These are phyloP conservation scores for Saussurea involucrata DNA, from an alignment of 129 eudicot species.

Conservation along the genomic window DNA sequence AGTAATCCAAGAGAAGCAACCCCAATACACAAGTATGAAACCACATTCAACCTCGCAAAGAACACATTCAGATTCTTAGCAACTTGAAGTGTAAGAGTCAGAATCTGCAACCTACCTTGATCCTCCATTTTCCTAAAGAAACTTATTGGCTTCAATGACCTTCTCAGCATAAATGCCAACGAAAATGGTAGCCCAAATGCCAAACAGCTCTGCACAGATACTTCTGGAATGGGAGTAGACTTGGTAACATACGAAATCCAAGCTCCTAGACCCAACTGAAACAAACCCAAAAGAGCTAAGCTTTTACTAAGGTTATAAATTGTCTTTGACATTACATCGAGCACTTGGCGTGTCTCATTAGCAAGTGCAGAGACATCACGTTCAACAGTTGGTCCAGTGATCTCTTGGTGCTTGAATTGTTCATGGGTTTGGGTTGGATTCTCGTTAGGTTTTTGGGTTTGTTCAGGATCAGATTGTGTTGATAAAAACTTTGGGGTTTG, in stretches of 20 bases:
- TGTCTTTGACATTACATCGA: constrained; percentile 55
- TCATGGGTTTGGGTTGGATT: constrained; percentile 35
- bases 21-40: constrained; percentile 60
- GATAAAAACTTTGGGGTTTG: constrained; percentile 40
- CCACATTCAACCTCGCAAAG: constrained; percentile 58
- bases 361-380: constrained; percentile 70
- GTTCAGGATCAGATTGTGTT: constrained; percentile 33
- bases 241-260: constrained; percentile 51
- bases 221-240: constrained; percentile 38
- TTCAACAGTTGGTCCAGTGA: constrained; percentile 85
- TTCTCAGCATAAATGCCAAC: constrained; percentile 59
- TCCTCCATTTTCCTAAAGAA: constrained; percentile 87
- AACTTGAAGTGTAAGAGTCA: constrained; percentile 74
- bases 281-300: constrained; percentile 59
- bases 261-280: constrained; percentile 67
- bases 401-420: constrained; percentile 75
- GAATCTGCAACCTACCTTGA: constrained; percentile 70
- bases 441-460: constrained; percentile 32
- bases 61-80: constrained; percentile 62
- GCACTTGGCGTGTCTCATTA: constrained; percentile 70
- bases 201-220: constrained; percentile 46
- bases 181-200: constrained; percentile 81
- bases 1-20: constrained; percentile 59
- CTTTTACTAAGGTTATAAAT: constrained; percentile 55
- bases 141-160: constrained; percentile 62